Evolutionary conservation across 192 early-diverging fungal genomes (phyloP), one percentile per base, ranked within the genome.

Genomic region (Coemansia sp.): DNA sequence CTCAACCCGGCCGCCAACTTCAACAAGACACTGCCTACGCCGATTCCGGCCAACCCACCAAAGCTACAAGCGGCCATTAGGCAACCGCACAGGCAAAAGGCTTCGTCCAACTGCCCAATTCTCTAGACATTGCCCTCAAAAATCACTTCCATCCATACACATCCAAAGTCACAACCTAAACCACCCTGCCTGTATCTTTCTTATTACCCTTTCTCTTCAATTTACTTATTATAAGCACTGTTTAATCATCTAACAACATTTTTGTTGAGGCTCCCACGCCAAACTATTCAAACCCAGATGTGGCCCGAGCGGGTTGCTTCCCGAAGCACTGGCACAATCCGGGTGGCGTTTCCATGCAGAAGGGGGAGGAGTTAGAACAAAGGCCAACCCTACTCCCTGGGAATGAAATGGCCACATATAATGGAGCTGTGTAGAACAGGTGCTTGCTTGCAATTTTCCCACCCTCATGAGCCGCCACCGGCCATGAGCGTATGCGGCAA

Each of bases 11-110:
- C 57, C 36, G 45, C 38, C n/a, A 64, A 75, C 30, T 41, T 71
- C 39, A 69, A 80, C 60, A 80, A 80, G 69, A 63, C 69, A 4
- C 49, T 80, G 48, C 77, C 77, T 12, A 35, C 20, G 35, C 72
- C 77, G 16, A 11, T 53, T 7, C 51, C 51, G 16, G 43, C 43
- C 33, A 6, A 18, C 18, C 57, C 30, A 9, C 57, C 57, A 1
- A 58, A 51, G 64, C 36, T 68, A 35, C 46, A 78, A 63, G 49
- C 60, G 48, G 21, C 48, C 33, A 16, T 59, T 24, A 65, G 38
- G 51, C 67, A 26, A 60, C 66, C 24, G 56, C 66, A 16, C 57
- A 35, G 35, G 34, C 57, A 59, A 36, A 59, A 59, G 35, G 1
- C 57, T 6, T 59, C 57, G 16, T 34, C 33, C 30, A 59, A 15